Base-by-base conservation (phyloP, 331 rosid genomes). In the Acacia pycnantha region DNA sequence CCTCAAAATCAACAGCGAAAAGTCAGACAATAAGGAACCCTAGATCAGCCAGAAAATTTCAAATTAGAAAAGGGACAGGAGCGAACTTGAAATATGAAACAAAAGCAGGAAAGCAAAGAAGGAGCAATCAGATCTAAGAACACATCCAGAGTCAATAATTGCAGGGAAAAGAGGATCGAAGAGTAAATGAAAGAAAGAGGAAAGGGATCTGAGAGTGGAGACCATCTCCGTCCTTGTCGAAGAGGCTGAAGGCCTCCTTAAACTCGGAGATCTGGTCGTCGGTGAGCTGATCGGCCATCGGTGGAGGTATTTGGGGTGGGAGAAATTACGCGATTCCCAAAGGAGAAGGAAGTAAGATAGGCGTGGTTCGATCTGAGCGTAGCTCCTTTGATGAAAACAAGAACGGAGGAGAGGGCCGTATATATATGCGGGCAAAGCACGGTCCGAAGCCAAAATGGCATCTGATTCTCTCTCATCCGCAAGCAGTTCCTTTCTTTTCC, bases 141-240 rank as follows among this genome's bases (percentile, higher is more conserved):
- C 51, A 65, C 58, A 70, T 59, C 26, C 27, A 18, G 14, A 24
- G 74, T 9, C 62, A 44, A 67, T 31, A 6, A 29, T 67, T 3
- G 18, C 27, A 16, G 8, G 27, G 51, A 37, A 29, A 3, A 16
- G 4, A 15, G 5, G 44, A 40, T 11, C 74, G 33, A 69, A 69
- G 21, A 69, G 31, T 0, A 15, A 61, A 13, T 24, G 48, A 43
- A 24, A 19, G 31, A 6, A 29, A 84, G 12, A 68, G 27, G 73
- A 80, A 9, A 86, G 86, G 83, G 91, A 89, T 88, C 90, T 84
- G 86, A 87, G 89, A 83, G 72, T 82, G n/a, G 77, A 89, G 82
- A 93, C 97, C 97, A 88, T 93, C 90, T 87, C 96, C 97, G 47
- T 93, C 97, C 94, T 93, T 93, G 85, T 93, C 97, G 88, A 93